Conservation (phyloP, 768 basidiomycete species). For the Russula olivacea region DNA sequence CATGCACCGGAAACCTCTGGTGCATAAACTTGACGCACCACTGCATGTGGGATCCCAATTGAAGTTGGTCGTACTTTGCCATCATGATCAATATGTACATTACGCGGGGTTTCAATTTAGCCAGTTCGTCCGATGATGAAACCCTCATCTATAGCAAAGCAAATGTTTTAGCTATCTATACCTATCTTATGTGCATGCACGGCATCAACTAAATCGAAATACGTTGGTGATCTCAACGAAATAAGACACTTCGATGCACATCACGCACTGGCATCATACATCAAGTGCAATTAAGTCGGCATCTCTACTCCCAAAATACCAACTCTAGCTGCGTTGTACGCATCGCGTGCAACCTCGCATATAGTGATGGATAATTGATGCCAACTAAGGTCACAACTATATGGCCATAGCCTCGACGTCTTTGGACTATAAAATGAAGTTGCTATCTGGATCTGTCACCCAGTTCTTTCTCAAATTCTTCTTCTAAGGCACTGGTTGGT, state of each 20-base stretch:
- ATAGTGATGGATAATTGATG: neutral
- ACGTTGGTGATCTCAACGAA: too few species aligned
- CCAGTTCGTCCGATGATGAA: too few species aligned
- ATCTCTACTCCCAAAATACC: neutral
- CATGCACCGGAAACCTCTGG: neutral
- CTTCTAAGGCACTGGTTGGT: constrained; percentile 15
- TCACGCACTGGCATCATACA: neutral
- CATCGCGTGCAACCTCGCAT: neutral
- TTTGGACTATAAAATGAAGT: neutral
- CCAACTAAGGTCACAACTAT: neutral
- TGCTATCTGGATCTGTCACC: neutral
- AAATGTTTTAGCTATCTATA: too few species aligned
- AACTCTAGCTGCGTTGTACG: neutral
- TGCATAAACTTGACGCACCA: neutral
- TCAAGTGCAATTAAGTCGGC: neutral
- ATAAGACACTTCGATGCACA: neutral
- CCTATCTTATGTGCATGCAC: too few species aligned
- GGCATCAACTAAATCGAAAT: too few species aligned
- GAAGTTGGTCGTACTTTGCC: too few species aligned
- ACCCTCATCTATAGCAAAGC: too few species aligned
- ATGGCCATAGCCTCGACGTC: neutral
- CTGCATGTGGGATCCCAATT: too few species aligned
- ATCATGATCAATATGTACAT: too few species aligned
- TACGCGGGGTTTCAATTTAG: too few species aligned
- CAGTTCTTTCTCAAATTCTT: constrained; percentile 1